Evolutionary conservation across 306 rosid species (phyloP), one percentile per base, ranked within the genome.

Genomic region (Mucuna pruriens): DNA sequence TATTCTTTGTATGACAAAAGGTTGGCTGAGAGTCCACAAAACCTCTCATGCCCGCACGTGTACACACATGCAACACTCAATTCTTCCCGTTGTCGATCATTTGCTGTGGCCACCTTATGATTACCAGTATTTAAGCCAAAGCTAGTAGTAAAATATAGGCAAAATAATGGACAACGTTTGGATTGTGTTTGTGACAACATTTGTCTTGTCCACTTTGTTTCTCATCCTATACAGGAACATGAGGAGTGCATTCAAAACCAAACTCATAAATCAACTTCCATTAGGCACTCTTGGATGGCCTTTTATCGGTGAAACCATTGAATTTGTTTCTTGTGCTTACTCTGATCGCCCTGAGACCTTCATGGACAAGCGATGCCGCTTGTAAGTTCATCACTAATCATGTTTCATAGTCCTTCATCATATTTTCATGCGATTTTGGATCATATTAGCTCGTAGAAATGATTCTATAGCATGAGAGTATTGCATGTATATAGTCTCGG

Each of bases 201-300:
- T 74, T 65, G 55, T 88, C 71, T 75, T 84, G 48, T 80, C 84
- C 88, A 73, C 70, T 76, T 31, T 86, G 39, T 29, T 29, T 3
- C 31, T 29, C 31, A 71, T 88, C 80, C 80, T 91, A 73, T 85
- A 69, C 88, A 79, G 45, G 31, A 90, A 84, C 67, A 82, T 29
- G 31, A 29, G 75, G 66, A 86, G n/a, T n/a, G n/a, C n/a, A n/a
- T n/a, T n/a, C n/a, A n/a, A n/a, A n/a, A n/a, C 80, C 96, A 52
- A 87, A 82, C 31, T 31, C 64, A 76, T 77, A 86, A 38, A 19
- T 9, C 76, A 80, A 38, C 92, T 92, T 78, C 98, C 98, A 65
- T 57, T 65, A 64, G 98, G 98, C 76, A 83, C 91, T 88, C 93
- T 94, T 73, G 98, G 98, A 19, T 90, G 87, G 91, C 97, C 97